Evolutionary conservation across 495 filamentous ascomycete species (phyloP), one percentile per base, ranked within the genome.

Genomic region (Podospora pseudopauciseta): DNA sequence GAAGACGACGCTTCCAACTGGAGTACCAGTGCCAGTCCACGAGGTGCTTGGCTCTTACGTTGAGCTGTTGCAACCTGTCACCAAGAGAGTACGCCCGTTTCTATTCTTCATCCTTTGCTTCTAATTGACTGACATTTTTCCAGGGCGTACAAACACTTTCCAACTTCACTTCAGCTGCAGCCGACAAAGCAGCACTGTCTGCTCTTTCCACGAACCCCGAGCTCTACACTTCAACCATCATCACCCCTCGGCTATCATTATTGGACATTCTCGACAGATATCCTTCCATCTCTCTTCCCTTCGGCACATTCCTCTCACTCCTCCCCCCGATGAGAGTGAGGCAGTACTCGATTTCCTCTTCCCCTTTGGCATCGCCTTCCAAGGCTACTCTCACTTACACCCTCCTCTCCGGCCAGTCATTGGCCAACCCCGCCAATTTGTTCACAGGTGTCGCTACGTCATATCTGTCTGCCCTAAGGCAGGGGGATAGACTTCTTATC

Each of bases 281-380:
- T 74, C 80, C 87, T 0, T 71, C 79, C 7, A 78, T 89, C 66
- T 73, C 82, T 2, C 75, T 92, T 0, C 80, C 89, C 0, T 81
- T 93, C 49, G 82, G 83, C 27, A 74, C 82, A 20, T 92, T 89
- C 80, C 85, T 93, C 23, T 77, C 83, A 20, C 87, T 92, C 79
- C 85, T 92, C 0, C 89, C 89, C 0, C 90, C 90, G 0, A 89
- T 94, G 85, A 88, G 89, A 23, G 84, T 89, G 18, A 86, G 91
- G 15, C 89, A 91, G 74, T 94, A 93, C 76, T 90, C 86, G 53
- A 92, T 94, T 77, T 93, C 91, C 18, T 92, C 90, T 0, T 92
- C 91, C 0, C 91, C 91, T 0, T 82, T 82, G 64, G 73, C 77
- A 80, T 74, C 90, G 76, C 83, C 87, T 0, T 79, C 77, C 4